These are phyloP conservation scores for Trichophaea hybrida DNA, from an alignment of 2,329 filamentous ascomycete genomes.

Conservation along the genomic window DNA sequence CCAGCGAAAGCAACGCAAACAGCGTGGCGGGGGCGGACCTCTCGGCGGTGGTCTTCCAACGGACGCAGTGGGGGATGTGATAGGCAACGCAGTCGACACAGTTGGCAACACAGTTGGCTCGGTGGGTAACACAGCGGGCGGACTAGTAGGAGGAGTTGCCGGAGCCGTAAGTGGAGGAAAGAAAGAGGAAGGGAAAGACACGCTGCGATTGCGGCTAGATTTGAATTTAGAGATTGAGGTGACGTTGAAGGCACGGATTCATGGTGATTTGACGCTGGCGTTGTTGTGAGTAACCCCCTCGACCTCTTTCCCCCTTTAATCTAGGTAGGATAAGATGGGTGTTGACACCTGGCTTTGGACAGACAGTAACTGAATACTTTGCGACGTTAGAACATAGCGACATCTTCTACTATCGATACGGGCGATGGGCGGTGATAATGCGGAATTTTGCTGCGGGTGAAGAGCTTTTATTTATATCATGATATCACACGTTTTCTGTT, in stretches of 20 bases:
- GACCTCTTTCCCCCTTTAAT: not conserved
- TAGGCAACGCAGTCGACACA: conserved; percentile 3
- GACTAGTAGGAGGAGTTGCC: conserved; percentile 18
- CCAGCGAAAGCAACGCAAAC: conserved; percentile 1
- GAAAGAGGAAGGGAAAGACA: conserved; percentile 21
- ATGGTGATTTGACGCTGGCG: conserved; percentile 28
- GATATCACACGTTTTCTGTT: not conserved
- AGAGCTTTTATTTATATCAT: not conserved
- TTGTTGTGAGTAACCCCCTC: conserved; percentile 25
- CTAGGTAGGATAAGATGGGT: not conserved
- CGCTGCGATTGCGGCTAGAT: conserved; percentile 25
- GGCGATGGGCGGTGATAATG: not conserved
- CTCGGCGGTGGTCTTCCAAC: conserved; percentile 2
- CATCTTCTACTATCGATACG: not conserved
- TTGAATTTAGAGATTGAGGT: conserved; percentile 28
- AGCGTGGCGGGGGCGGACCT: not conserved
- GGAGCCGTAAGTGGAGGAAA: conserved; percentile 16
- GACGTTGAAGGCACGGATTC: conserved; percentile 27
- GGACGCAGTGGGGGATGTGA: conserved; percentile 1
- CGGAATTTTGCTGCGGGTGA: not conserved
- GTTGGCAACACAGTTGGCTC: conserved; percentile 9
- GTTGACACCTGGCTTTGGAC: not conserved
- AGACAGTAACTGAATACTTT: not conserved
- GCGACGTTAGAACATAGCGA: conserved; percentile 4
- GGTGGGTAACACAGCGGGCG: conserved; percentile 19